A percentile compares a stretch with the other conserved stretches of the same genome.
phyloP scores from a whole-genome alignment of 345 rosid genomes.

The Gossypium longicalyx region DNA sequence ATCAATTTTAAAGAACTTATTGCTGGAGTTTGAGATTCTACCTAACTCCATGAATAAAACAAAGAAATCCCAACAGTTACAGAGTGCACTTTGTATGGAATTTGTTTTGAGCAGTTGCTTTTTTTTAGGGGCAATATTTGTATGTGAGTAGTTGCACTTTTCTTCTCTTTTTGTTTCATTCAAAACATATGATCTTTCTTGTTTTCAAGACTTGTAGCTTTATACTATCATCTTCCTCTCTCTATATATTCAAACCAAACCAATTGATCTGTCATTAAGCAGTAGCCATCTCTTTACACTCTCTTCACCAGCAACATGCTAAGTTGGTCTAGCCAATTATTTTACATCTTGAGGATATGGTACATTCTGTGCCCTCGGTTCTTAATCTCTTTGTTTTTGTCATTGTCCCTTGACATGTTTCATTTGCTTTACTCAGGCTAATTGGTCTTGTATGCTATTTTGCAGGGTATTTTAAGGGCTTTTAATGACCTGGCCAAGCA shows the following conservation, averaged over 20 bases:
- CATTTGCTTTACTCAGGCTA: not conserved
- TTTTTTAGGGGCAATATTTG: too few relatives aligned
- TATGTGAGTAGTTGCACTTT: too few relatives aligned
- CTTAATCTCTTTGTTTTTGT: not conserved
- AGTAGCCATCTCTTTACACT: not conserved
- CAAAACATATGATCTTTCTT: too few relatives aligned
- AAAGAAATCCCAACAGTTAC: too few relatives aligned
- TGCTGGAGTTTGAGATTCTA: too few relatives aligned
- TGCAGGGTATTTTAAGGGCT: constrained; percentile 23
- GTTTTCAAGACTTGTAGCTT: not conserved
- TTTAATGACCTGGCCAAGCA: constrained; percentile 23
- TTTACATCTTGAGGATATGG: too few relatives aligned
- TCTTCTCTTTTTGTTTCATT: too few relatives aligned
- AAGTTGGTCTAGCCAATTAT: not conserved
- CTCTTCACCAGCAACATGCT: constrained; percentile 26
- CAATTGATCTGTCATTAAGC: not conserved
- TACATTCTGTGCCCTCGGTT: too few relatives aligned
- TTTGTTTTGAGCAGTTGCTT: too few relatives aligned
- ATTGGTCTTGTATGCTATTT: not conserved
- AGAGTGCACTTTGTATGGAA: too few relatives aligned
- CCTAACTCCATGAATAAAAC: too few relatives aligned
- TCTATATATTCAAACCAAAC: not conserved
- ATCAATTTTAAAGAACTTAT: too few relatives aligned
- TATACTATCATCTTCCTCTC: not conserved
- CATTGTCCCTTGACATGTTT: not conserved